Conservation (phyloP, 495 filamentous ascomycete genomes). For the Podospora tetraspora region DNA sequence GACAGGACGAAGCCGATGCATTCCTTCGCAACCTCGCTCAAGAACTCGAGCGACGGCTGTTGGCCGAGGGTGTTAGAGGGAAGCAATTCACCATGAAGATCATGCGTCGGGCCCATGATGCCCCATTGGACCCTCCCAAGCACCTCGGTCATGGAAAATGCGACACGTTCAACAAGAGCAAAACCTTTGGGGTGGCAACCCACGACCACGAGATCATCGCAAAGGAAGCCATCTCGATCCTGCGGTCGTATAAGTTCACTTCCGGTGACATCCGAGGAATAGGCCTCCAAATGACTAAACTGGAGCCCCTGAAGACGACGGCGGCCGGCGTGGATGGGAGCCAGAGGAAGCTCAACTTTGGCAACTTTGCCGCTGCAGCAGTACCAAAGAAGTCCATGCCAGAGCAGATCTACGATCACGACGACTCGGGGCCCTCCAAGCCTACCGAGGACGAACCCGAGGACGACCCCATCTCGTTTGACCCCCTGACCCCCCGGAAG, state of each 20-base stretch:
- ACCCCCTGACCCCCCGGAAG: slow-evolving; percentile 62
- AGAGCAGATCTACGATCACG: slow-evolving; percentile 27
- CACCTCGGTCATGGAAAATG: slow-evolving; percentile 95
- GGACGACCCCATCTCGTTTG: slow-evolving; percentile 45
- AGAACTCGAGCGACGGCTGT: slow-evolving; percentile 72
- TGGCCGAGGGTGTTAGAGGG: slow-evolving; percentile 79
- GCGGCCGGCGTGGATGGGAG: slow-evolving; percentile 41
- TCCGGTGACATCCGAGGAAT: slow-evolving; percentile 87
- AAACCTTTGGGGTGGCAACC: slow-evolving; percentile 74
- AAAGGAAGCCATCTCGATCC: slow-evolving; percentile 75
- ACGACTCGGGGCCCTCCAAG: slow-evolving; percentile 15
- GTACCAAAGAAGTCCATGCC: slow-evolving; percentile 28
- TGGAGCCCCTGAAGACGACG: slow-evolving; percentile 67
- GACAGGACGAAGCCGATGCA: slow-evolving; percentile 80
- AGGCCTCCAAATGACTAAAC: slow-evolving; percentile 85
- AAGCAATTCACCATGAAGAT: slow-evolving; percentile 87
- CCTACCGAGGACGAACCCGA: slow-evolving; percentile 11
- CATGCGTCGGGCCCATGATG: slow-evolving; percentile 79
- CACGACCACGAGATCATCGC: slow-evolving; percentile 63
- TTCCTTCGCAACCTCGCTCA: slow-evolving; percentile 78
- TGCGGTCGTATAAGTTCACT: slow-evolving; percentile 75
- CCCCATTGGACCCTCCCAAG: slow-evolving; percentile 87
- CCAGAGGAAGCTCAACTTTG: slow-evolving; percentile 28
- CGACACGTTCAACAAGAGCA: slow-evolving; percentile 84
- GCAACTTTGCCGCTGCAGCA: slow-evolving; percentile 12